Percentiles rank a stretch among this genome's conserved stretches.
Evolutionary conservation across 148 eudicot species (phyloP).

Genomic region (Fallopia convolvulus): DNA sequence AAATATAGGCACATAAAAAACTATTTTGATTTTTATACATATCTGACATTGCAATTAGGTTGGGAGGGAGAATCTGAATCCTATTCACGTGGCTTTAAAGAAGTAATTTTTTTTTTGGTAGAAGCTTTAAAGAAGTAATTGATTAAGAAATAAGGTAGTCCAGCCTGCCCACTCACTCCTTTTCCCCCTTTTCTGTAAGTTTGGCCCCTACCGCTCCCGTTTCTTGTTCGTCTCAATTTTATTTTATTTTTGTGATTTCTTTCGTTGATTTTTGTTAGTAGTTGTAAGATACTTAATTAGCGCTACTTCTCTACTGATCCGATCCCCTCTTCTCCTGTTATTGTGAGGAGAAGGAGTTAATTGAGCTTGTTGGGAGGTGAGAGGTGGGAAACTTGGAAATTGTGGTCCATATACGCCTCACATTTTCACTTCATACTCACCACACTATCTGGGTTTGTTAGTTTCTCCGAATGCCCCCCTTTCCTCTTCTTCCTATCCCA

Average conservation of each 20-base stretch:
- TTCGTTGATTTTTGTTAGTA: neutral
- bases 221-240: neutral
- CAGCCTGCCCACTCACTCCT: neutral
- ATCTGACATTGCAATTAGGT: no score
- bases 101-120: no score
- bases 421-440: constrained; percentile 7
- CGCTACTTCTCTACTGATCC: neutral
- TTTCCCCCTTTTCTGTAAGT: neutral
- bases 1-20: no score
- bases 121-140: no score
- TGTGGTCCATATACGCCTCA: constrained; percentile 7
- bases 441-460: constrained; percentile 1
- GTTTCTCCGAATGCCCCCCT: neutral
- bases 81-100: no score
- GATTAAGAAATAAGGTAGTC: no score
- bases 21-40: no score
- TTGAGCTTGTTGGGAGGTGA: constrained; percentile 6
- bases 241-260: neutral
- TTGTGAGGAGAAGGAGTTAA: neutral
- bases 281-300: constrained; percentile 3
- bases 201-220: constrained; percentile 7
- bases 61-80: no score
- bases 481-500: neutral
- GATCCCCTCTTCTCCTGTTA: neutral
- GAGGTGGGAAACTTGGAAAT: neutral